Percentiles rank a stretch among this genome's conserved stretches.
Conservation (phyloP, 2,329 filamentous ascomycete species). For the Curvularia eragrostidis region DNA sequence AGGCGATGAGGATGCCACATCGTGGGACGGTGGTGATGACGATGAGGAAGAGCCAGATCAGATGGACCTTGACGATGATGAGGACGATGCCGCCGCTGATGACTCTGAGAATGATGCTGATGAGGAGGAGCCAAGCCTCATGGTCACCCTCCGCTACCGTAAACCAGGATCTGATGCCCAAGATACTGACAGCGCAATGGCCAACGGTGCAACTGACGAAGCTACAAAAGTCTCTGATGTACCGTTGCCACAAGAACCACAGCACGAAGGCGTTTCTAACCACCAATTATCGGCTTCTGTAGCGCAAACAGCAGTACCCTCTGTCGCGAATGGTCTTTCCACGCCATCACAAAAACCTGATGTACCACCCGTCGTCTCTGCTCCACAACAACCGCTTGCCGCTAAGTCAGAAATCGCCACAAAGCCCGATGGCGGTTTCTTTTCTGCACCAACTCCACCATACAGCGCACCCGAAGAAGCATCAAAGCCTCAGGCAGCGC, state of each 20-base stretch:
- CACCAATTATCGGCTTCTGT: conserved; percentile 6
- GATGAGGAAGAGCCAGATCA: conserved; percentile 75
- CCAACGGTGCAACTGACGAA: conserved; percentile 6
- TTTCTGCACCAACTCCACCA: conserved; percentile 32
- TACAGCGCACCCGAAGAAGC: conserved; percentile 32
- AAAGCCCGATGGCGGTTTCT: conserved; percentile 20
- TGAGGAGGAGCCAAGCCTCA: conserved; percentile 59
- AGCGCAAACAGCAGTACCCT: background rate
- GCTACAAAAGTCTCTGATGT: background rate
- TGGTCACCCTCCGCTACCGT: conserved; percentile 70
- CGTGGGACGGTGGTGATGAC: conserved; percentile 76
- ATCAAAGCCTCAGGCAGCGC: conserved; percentile 8
- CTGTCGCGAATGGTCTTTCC: conserved; percentile 15
- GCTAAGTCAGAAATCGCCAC: conserved; percentile 14
- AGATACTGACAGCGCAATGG: conserved; percentile 1
- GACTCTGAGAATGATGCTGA: conserved; percentile 45
- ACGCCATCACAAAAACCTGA: conserved; percentile 3
- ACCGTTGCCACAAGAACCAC: conserved; percentile 4
- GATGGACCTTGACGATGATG: conserved; percentile 64
- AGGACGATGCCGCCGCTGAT: conserved; percentile 53
- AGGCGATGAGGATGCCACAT: conserved; percentile 69
- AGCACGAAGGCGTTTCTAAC: conserved; percentile 9
- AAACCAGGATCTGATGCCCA: conserved; percentile 26
- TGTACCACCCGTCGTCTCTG: conserved; percentile 5
- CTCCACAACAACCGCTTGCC: conserved; percentile 1